Evolutionary conservation across 345 rosid species (phyloP).

Genomic region (Euphorbia lathyris): DNA sequence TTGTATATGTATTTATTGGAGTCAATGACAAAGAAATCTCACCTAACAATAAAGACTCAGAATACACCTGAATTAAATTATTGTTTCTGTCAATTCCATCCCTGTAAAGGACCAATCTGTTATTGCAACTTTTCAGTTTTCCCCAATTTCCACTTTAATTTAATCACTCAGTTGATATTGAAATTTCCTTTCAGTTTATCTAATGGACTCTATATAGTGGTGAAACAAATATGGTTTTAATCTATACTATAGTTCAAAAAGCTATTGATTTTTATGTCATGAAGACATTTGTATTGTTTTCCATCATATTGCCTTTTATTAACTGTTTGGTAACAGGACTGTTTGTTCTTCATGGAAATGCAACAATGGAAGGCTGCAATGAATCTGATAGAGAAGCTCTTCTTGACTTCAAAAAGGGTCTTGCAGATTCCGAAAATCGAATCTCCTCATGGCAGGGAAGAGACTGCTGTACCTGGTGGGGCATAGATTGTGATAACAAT

Average conservation of each 20-base stretch:
- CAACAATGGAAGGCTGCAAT: background rate
- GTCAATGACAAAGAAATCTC: background rate
- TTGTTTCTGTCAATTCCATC: background rate
- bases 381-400: slow-evolving; percentile 4
- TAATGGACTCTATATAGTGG: background rate
- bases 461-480: slow-evolving; percentile 38
- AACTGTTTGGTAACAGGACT: background rate
- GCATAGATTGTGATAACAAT: slow-evolving; percentile 24
- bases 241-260: background rate
- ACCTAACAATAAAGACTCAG: background rate
- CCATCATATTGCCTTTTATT: background rate
- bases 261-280: background rate
- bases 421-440: background rate
- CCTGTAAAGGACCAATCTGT: no score
- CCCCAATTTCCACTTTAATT: no score
- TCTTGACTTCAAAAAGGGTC: slow-evolving; percentile 6
- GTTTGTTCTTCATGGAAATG: background rate
- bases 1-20: no score
- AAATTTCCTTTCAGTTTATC: no score
- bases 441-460: slow-evolving; percentile 4
- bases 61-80: no score
- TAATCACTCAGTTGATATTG: no score
- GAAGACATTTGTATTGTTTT: background rate
- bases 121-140: no score
- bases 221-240: background rate